phyloP scores from a whole-genome alignment of 73 alveolate genomes.

The Paraurostyla sp. region DNA sequence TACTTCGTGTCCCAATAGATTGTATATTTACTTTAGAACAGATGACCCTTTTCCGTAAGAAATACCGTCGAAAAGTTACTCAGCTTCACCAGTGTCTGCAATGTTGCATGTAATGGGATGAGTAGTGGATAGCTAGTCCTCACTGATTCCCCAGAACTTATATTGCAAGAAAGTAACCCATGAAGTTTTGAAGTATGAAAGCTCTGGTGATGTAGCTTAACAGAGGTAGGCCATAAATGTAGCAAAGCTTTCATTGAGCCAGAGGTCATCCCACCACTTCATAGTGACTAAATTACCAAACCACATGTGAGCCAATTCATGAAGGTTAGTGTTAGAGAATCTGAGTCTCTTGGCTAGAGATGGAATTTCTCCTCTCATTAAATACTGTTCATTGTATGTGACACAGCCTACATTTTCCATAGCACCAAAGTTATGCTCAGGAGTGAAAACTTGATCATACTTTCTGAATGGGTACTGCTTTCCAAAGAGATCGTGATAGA shows the following conservation, averaged over 20 bases:
- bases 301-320: constrained; percentile 99
- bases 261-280: constrained; percentile 99
- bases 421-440: constrained; percentile 97
- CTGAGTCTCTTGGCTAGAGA: constrained; percentile 79
- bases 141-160: constrained; percentile 93
- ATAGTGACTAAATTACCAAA: constrained; percentile 98
- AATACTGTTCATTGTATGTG: constrained; percentile 94
- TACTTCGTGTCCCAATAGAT: constrained; percentile 88
- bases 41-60: constrained; percentile 98
- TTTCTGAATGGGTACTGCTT: constrained; percentile 91
- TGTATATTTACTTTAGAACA: constrained; percentile 90
- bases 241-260: constrained; percentile 99
- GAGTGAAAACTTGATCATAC: constrained; percentile 95
- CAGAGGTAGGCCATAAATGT: constrained; percentile 90
- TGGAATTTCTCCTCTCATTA: constrained; percentile 89
- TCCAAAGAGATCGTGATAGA: constrained; percentile 76
- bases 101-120: constrained; percentile 96
- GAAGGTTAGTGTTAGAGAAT: constrained; percentile 91
- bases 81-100: constrained; percentile 94
- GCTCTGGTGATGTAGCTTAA: constrained; percentile 77
- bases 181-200: constrained; percentile 71
- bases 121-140: constrained; percentile 94
- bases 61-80: constrained; percentile 95
- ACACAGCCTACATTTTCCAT: constrained; percentile 99
- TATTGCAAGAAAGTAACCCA: constrained; percentile 91